Base-by-base conservation (phyloP, 2,329 filamentous ascomycete genomes). In the Blastomyces gilchristii region DNA sequence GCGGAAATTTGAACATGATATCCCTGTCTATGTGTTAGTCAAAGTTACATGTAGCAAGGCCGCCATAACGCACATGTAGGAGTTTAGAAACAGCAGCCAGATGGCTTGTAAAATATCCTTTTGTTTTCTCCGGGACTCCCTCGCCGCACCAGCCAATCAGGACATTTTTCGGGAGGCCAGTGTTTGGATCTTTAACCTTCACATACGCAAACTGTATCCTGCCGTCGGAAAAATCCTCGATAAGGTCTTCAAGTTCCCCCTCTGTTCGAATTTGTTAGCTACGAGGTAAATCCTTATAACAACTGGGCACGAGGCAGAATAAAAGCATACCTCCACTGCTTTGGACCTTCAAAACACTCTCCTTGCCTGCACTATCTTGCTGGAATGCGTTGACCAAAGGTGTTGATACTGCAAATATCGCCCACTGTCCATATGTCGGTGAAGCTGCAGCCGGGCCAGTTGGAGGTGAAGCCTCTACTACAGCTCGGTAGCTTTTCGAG, bases 1-100 rank as follows among this genome's bases (percentile, higher is more conserved):
- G 94, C 94, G 61, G 92, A 97, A 70, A 99, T 89, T 79, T 99
- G 93, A 64, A 99, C 91, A 75, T 99, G 94, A 76, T 97, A 99
- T 68, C 94, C 91, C 82, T 85, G 58, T 63, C 61, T 45, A 37
- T 65, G 25, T 41, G 57, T 66, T 39, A 63, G 63, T 39, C 14
- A n/a, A 54, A n/a, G 41, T 41, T 59, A 49, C 39, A 28, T 37
- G 12, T n/a, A 39, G 61, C 53, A 58, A 45, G 3, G 16, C 22
- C 25, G 4, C 39, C 60, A 7, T 56, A 16, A 28, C 70, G 73
- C 73, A 87, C 87, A 79, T 97, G 92, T 52, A 99, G 84, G 69
- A 97, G 83, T 78, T 96, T 97, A 66, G 91, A 87, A 47, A 97
- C 91, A 58, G 91, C 88, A 65, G 89, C 87, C 58, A 94, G 81